Conservation (phyloP, 2,329 filamentous ascomycete species). For the Helotiales sp. region DNA sequence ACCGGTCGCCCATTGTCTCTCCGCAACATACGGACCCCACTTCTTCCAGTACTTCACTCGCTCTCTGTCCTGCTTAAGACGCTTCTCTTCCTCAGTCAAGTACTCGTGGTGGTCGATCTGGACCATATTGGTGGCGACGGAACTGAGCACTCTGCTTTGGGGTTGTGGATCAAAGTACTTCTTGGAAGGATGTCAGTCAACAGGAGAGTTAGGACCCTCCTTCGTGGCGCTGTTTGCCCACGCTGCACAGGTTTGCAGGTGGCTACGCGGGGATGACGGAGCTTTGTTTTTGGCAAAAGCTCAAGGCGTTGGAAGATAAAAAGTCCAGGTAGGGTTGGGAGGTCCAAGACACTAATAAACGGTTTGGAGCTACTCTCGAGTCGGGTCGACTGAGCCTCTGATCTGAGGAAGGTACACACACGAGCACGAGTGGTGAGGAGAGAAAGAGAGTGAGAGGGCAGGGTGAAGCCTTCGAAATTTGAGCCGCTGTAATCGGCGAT, state of each 20-base stretch:
- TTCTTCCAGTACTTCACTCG: conserved; percentile 94
- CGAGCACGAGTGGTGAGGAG: too few relatives aligned
- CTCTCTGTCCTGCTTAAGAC: conserved; percentile 81
- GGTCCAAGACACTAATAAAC: neutral
- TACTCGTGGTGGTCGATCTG: conserved; percentile 86
- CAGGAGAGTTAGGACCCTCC: neutral
- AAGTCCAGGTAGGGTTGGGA: neutral
- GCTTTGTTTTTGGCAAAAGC: neutral
- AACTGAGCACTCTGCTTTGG: neutral
- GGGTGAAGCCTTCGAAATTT: neutral
- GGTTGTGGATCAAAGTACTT: neutral
- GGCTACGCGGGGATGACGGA: neutral
- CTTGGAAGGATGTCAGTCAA: neutral
- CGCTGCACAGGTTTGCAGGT: neutral
- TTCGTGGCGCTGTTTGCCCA: neutral
- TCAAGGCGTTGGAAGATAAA: neutral
- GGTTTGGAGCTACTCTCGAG: neutral
- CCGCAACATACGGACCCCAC: conserved; percentile 93
- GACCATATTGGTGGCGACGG: conserved; percentile 63
- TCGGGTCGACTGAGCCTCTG: too few relatives aligned
- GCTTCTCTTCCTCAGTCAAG: conserved; percentile 85
- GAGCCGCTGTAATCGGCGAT: neutral
- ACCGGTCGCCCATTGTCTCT: conserved; percentile 95
- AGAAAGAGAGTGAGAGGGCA: neutral
- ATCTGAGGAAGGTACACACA: neutral